Evolutionary conservation across 257 asterid species (phyloP).

Genomic region (Eucommia ulmoides): DNA sequence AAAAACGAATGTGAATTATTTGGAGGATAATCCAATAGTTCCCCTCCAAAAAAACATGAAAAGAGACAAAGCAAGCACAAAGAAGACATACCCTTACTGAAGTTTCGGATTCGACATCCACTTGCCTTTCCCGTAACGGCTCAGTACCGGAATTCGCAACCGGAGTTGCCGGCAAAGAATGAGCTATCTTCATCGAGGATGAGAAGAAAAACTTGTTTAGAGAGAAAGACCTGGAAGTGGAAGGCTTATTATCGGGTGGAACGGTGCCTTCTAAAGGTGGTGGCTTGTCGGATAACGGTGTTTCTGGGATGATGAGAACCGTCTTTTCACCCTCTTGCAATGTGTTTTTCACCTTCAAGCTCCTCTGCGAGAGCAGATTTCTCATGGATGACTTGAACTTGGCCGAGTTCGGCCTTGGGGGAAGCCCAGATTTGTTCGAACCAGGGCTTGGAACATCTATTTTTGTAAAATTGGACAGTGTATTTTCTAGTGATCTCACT

Average conservation of each 20-base stretch:
- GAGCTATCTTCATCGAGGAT: slow-evolving; percentile 45
- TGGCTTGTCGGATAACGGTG: slow-evolving; percentile 60
- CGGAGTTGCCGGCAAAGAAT: slow-evolving; percentile 79
- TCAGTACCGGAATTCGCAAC: slow-evolving; percentile 29
- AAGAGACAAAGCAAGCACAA: slow-evolving; percentile 1
- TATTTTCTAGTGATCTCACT: slow-evolving; percentile 45
- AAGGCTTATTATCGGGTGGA: slow-evolving; percentile 63
- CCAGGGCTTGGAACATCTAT: slow-evolving; percentile 59
- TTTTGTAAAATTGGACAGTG: slow-evolving; percentile 42
- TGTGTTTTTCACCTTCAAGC: slow-evolving; percentile 42
- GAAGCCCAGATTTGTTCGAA: slow-evolving; percentile 64
- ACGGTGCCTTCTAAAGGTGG: not conserved
- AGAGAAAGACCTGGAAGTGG: slow-evolving; percentile 91
- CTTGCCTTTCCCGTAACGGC: slow-evolving; percentile 29
- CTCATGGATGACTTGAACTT: slow-evolving; percentile 63
- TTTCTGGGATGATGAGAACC: slow-evolving; percentile 63
- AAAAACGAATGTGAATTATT: too few relatives aligned
- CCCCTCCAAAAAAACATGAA: too few relatives aligned
- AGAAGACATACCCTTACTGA: slow-evolving; percentile 29
- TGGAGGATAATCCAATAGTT: too few relatives aligned
- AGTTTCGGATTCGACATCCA: slow-evolving; percentile 24
- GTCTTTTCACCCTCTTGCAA: slow-evolving; percentile 62
- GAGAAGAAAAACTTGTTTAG: slow-evolving; percentile 66
- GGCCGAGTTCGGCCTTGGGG: slow-evolving; percentile 84
- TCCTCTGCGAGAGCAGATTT: slow-evolving; percentile 73